phyloP scores from a whole-genome alignment of 495 filamentous ascomycete species.

The Thozetella sp. region DNA sequence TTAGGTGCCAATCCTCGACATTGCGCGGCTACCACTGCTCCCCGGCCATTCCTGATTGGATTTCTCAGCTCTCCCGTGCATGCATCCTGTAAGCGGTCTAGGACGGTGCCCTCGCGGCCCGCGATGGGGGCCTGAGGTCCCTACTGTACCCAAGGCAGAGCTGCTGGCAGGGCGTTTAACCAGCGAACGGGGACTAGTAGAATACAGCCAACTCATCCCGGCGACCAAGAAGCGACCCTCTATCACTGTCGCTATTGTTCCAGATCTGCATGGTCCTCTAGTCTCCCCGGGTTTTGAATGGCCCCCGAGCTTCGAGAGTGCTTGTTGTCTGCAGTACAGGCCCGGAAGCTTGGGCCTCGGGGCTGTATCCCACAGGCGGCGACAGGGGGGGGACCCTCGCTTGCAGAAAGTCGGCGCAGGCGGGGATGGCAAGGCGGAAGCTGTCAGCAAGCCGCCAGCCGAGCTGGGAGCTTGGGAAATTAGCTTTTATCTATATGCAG shows the following conservation, averaged over 20 bases:
- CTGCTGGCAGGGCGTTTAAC: no score
- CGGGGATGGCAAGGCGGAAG: neutral
- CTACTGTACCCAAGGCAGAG: no score
- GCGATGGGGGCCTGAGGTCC: no score
- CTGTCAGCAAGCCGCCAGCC: neutral
- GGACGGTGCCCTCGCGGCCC: no score
- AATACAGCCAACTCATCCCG: neutral
- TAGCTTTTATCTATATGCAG: neutral
- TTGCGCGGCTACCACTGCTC: neutral
- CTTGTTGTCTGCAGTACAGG: neutral
- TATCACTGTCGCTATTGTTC: neutral
- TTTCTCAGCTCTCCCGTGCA: no score
- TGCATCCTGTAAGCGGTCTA: neutral
- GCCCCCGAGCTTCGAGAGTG: neutral
- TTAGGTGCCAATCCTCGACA: neutral
- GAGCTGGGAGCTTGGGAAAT: neutral
- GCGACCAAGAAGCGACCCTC: neutral
- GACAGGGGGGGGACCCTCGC: neutral
- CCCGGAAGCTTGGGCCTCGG: no score
- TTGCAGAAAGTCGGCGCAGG: no score
- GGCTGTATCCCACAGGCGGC: no score
- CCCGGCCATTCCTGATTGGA: neutral
- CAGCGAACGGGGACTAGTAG: no score
- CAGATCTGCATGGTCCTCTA: neutral
- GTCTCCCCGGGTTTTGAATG: neutral